Evolutionary conservation across 805 yeast species (phyloP).

Genomic region (Metschnikowia henanensis): DNA sequence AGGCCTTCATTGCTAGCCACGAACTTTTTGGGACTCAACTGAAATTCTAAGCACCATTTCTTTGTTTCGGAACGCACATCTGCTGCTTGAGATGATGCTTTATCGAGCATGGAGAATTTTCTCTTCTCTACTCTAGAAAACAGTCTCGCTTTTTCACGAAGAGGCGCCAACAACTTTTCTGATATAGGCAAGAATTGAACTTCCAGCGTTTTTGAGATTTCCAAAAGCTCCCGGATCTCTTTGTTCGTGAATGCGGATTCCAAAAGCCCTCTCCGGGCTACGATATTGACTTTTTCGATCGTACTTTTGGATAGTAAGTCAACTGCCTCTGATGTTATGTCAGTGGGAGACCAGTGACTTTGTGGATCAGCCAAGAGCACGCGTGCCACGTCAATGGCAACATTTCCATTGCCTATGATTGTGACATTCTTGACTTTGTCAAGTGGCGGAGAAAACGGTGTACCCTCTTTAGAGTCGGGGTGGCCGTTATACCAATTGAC

Average conservation of each 20-base stretch:
- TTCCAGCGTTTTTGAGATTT: conserved; percentile 48
- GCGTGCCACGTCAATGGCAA: conserved; percentile 88
- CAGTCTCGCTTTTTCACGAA: conserved; percentile 28
- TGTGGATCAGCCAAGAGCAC: conserved; percentile 60
- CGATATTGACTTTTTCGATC: conserved; percentile 66
- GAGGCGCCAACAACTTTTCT: conserved; percentile 27
- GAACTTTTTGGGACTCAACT: conserved; percentile 61
- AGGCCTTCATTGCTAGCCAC: conserved; percentile 42
- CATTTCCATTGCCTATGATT: conserved; percentile 96
- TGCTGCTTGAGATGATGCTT: conserved; percentile 31
- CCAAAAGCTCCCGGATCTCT: conserved; percentile 83
- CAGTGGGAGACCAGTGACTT: conserved; percentile 65
- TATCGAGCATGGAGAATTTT: conserved; percentile 59
- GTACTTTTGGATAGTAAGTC: conserved; percentile 48
- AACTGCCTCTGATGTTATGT: conserved; percentile 65
- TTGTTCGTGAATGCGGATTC: conserved; percentile 91
- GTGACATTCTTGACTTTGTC: conserved; percentile 61
- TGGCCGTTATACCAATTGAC: conserved; percentile 97
- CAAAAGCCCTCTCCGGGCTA: conserved; percentile 82
- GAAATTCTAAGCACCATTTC: conserved; percentile 69
- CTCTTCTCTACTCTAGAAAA: conserved; percentile 61
- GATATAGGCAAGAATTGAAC: conserved; percentile 45
- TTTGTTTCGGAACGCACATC: conserved; percentile 13
- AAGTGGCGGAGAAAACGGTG: conserved; percentile 51
- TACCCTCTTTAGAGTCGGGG: conserved; percentile 48